These are phyloP conservation scores for Friedmanniomyces simplex DNA, from an alignment of 495 filamentous ascomycete genomes.

Conservation along the genomic window DNA sequence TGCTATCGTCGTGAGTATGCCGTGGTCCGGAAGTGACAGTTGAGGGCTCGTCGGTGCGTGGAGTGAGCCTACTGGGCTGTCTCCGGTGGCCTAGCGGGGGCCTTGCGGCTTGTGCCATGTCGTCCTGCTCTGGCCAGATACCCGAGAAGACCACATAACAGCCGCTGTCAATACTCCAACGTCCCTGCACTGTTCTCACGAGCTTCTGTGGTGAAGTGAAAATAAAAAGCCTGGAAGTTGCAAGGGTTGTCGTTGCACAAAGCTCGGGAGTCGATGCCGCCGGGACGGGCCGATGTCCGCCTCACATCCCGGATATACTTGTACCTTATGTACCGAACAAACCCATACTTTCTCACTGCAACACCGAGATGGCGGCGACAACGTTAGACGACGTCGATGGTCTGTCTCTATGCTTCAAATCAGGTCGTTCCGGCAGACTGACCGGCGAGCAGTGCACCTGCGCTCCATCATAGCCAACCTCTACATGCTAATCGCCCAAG, in stretches of 20 bases:
- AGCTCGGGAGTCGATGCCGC: too few species aligned
- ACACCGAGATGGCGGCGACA: constrained; percentile 17
- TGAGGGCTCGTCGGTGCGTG: neutral
- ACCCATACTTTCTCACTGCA: neutral
- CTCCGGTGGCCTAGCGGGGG: neutral
- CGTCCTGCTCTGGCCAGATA: neutral
- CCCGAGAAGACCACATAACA: neutral
- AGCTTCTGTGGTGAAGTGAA: too few species aligned
- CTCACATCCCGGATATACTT: too few species aligned
- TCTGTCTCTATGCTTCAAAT: constrained; percentile 24
- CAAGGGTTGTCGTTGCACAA: too few species aligned
- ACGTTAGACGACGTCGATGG: constrained; percentile 42
- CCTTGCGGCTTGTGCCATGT: neutral
- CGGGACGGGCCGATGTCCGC: too few species aligned
- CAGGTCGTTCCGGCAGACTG: neutral
- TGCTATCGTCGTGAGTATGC: constrained; percentile 39
- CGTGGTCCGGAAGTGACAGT: neutral
- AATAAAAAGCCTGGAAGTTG: too few species aligned
- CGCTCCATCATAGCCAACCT: constrained; percentile 69
- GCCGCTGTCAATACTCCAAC: neutral
- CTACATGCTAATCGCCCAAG: constrained; percentile 67
- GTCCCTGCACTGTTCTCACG: too few species aligned
- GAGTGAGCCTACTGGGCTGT: neutral
- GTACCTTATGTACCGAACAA: too few species aligned
- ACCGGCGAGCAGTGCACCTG: constrained; percentile 8